Conservation (phyloP, 176 grass and related monocot genomes). For the Saccharum spontaneum region DNA sequence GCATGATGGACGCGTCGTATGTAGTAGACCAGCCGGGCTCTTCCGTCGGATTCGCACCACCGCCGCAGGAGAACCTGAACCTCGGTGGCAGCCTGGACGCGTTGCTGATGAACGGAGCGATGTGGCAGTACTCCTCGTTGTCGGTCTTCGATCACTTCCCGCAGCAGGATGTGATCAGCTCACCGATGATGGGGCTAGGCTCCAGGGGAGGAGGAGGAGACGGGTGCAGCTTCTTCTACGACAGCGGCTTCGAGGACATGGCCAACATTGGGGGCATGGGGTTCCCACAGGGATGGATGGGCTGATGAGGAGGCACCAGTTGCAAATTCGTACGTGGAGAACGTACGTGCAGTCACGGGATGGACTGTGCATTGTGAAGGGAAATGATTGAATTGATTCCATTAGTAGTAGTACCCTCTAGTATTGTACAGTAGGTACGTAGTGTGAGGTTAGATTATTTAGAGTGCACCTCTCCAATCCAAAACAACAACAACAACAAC, state of each 20-base stretch:
- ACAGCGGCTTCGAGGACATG: conserved; percentile 40
- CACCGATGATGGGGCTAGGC: conserved; percentile 39
- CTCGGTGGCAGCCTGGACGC: conserved; percentile 9
- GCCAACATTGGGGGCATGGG: conserved; percentile 34
- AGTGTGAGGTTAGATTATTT: conserved; percentile 33
- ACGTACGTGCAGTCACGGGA: background rate
- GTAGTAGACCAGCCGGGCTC: conserved; percentile 34
- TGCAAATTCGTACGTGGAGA: background rate
- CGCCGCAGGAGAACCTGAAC: conserved; percentile 13
- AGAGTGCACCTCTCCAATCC: background rate
- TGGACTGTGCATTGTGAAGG: background rate
- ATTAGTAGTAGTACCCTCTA: conserved; percentile 31
- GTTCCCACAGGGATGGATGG: conserved; percentile 55
- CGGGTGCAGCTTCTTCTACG: conserved; percentile 35
- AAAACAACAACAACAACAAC: background rate
- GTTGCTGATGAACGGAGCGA: conserved; percentile 29
- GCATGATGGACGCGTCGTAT: conserved; percentile 33
- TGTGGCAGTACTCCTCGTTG: conserved; percentile 39
- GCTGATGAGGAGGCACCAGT: background rate
- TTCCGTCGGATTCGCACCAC: background rate
- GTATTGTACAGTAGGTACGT: background rate
- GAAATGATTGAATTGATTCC: conserved; percentile 49
- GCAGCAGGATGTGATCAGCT: conserved; percentile 33
- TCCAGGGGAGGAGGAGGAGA: conserved; percentile 26
- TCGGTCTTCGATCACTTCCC: conserved; percentile 17